phyloP scores from a whole-genome alignment of 2,329 filamentous ascomycete species.

The Juglanconis juglandina region DNA sequence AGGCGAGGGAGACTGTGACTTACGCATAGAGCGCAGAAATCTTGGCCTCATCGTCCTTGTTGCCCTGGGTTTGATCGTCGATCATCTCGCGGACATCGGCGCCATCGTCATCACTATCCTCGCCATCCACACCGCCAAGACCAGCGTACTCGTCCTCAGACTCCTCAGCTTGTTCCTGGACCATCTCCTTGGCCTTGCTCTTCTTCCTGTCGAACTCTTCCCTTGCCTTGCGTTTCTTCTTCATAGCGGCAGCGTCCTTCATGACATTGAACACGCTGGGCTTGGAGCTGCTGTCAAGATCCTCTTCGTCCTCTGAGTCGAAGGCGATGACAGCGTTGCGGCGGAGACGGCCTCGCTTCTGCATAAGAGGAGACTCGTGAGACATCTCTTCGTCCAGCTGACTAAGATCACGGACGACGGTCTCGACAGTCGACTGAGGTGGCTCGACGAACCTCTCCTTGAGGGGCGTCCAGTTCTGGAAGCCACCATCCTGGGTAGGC shows the following conservation, averaged over 20 bases:
- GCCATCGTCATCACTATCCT: conserved; percentile 75
- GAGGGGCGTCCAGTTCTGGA: conserved; percentile 69
- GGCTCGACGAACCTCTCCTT: conserved; percentile 62
- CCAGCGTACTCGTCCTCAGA: conserved; percentile 98
- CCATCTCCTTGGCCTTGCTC: conserved; percentile 80
- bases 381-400: conserved; percentile 32
- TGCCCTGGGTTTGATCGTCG: conserved; percentile 71
- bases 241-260: conserved; percentile 59
- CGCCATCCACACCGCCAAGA: conserved; percentile 83
- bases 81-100: conserved; percentile 81
- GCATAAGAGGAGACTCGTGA: conserved; percentile 64
- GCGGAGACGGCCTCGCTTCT: conserved; percentile 55
- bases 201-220: conserved; percentile 76
- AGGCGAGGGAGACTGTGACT: conserved; percentile 39
- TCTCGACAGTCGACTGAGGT: conserved; percentile 68
- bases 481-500: conserved; percentile 77
- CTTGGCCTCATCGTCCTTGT: conserved; percentile 75
- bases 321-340: conserved; percentile 35
- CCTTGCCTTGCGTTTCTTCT: conserved; percentile 45
- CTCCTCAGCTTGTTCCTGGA: conserved; percentile 92
- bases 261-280: conserved; percentile 63
- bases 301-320: conserved; percentile 22
- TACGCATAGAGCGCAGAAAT: conserved; percentile 87
- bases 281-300: conserved; percentile 33
- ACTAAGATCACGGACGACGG: conserved; percentile 49